These are phyloP conservation scores for Erodium texanum DNA, from an alignment of 441 rosid genomes.

Conservation along the genomic window DNA sequence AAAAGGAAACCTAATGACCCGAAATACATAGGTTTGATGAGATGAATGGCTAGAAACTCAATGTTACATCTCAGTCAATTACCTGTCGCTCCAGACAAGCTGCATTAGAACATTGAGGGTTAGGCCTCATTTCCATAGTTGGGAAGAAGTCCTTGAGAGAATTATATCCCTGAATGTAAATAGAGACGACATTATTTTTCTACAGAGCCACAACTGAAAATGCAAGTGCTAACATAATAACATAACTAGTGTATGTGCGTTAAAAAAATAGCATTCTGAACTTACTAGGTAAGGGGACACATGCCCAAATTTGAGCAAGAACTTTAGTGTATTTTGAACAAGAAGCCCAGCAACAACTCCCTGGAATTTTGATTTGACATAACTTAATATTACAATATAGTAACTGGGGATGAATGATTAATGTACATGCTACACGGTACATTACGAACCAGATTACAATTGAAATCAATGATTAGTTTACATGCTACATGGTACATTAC, in stretches of 20 bases:
- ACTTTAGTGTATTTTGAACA: slow-evolving; percentile 85
- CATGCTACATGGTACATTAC: neutral
- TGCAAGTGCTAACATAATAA: neutral
- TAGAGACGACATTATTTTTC: slow-evolving; percentile 13
- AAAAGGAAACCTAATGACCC: neutral
- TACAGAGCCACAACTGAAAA: slow-evolving; percentile 7
- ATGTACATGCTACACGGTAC: slow-evolving; percentile 1
- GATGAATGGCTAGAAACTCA: neutral
- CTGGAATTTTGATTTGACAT: slow-evolving; percentile 35
- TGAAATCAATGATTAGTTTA: neutral
- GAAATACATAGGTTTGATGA: slow-evolving; percentile 4
- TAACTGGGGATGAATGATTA: neutral
- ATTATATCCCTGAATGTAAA: slow-evolving; percentile 67
- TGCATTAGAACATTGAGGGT: slow-evolving; percentile 82
- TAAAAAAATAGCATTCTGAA: slow-evolving; percentile 10
- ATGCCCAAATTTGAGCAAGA: slow-evolving; percentile 70
- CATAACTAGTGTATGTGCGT: neutral
- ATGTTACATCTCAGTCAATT: slow-evolving; percentile 18
- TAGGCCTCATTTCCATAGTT: slow-evolving; percentile 93
- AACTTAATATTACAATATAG: slow-evolving; percentile 9
- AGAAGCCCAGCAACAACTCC: slow-evolving; percentile 97
- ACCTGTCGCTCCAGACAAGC: slow-evolving; percentile 94
- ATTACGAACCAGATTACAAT: slow-evolving; percentile 2
- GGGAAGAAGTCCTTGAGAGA: slow-evolving; percentile 95
- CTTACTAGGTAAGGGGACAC: slow-evolving; percentile 85